Conservation (phyloP, 352 stramenopile genomes). For the Phytopythium cucurbitacearum region DNA sequence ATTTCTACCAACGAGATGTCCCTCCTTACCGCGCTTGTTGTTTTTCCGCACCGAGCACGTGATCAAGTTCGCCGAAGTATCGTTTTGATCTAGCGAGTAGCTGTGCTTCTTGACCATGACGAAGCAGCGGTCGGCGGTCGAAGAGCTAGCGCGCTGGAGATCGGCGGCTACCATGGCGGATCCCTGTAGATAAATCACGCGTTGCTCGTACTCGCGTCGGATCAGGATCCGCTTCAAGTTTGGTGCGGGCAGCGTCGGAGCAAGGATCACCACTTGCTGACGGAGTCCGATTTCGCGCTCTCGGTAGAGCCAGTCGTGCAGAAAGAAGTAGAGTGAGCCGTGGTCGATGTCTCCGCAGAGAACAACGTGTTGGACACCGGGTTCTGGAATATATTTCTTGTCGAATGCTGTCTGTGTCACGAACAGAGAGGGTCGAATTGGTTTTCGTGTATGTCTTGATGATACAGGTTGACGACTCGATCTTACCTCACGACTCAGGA, state of each 20-base stretch:
- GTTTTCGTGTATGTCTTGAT: no score
- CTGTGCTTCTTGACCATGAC: slow-evolving; percentile 76
- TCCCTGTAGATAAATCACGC: slow-evolving; percentile 71
- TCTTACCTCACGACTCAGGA: slow-evolving; percentile 64
- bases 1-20: neutral
- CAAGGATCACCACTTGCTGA: slow-evolving; percentile 71
- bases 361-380: slow-evolving; percentile 64
- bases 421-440: slow-evolving; percentile 1
- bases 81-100: slow-evolving; percentile 45
- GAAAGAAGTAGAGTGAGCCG: slow-evolving; percentile 66
- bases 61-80: slow-evolving; percentile 68
- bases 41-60: slow-evolving; percentile 76
- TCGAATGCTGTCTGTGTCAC: slow-evolving; percentile 61
- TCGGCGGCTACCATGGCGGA: slow-evolving; percentile 72
- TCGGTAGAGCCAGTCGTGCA: slow-evolving; percentile 71
- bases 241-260: slow-evolving; percentile 47
- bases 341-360: slow-evolving; percentile 79
- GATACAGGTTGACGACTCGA: no score
- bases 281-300: slow-evolving; percentile 51
- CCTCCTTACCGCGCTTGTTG: slow-evolving; percentile 48
- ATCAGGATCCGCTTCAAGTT: slow-evolving; percentile 61
- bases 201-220: slow-evolving; percentile 68
- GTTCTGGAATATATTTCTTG: slow-evolving; percentile 66
- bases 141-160: slow-evolving; percentile 49
- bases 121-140: slow-evolving; percentile 58